phyloP scores from a whole-genome alignment of 164 flowering plant species.

The Umbilicus rupestris region DNA sequence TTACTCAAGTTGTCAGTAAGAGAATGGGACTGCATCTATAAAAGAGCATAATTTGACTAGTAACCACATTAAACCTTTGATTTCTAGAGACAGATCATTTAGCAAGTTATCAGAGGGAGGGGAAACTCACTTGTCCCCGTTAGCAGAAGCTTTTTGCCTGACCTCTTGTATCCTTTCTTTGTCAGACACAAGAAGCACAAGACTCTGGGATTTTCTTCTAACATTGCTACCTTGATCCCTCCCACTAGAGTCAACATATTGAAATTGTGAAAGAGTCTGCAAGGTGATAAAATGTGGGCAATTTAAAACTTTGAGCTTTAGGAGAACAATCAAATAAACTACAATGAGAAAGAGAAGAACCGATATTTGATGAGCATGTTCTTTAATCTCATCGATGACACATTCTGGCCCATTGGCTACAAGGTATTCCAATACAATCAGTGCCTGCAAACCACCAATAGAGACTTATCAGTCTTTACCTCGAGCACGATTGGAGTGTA shows the following conservation, averaged over 20 bases:
- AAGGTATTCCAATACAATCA: constrained; percentile 84
- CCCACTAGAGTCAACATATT: constrained; percentile 91
- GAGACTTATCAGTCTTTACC: not conserved
- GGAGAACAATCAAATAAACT: not conserved
- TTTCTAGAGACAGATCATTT: not conserved
- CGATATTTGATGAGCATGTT: constrained; percentile 90
- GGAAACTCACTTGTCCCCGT: constrained; percentile 78
- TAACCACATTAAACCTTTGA: not conserved
- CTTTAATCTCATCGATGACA: constrained; percentile 85
- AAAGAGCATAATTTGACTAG: not conserved
- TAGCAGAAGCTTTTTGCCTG: constrained; percentile 79
- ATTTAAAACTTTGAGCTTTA: not conserved
- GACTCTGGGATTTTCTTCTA: constrained; percentile 89
- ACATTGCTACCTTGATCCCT: constrained; percentile 95
- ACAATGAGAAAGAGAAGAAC: constrained; percentile 26
- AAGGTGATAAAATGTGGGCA: not conserved
- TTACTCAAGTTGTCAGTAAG: not conserved
- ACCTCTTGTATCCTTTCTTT: constrained; percentile 83
- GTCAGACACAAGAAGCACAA: constrained; percentile 80
- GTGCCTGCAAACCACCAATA: constrained; percentile 43
- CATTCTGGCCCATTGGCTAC: constrained; percentile 98
- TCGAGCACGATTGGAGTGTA: not conserved
- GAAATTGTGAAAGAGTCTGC: constrained; percentile 87
- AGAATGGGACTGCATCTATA: not conserved
- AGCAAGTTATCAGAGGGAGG: constrained; percentile 8